Conservation (phyloP, 2,329 filamentous ascomycete genomes). For the Verticillium isaacii region DNA sequence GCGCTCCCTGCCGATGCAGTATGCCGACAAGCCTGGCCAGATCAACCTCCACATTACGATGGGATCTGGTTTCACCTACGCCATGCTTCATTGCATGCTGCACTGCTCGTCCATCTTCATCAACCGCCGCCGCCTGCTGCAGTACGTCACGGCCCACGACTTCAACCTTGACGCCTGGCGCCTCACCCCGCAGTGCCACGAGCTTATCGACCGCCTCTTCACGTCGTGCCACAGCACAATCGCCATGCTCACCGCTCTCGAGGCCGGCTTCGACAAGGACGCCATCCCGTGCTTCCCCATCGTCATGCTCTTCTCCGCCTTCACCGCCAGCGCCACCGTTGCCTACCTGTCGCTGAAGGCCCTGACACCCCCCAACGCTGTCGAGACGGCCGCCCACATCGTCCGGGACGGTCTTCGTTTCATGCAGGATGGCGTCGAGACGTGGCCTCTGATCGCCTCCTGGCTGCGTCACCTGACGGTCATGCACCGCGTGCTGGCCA, state of each 20-base stretch:
- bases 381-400: conserved; percentile 52
- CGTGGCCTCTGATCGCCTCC: conserved; percentile 54
- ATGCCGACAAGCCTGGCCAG: conserved; percentile 56
- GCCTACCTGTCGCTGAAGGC: conserved; percentile 60
- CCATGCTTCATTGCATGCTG: conserved; percentile 57
- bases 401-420: conserved; percentile 55
- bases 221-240: conserved; percentile 56
- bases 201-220: conserved; percentile 52
- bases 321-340: conserved; percentile 56
- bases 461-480: conserved; percentile 57
- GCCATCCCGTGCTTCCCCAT: conserved; percentile 56
- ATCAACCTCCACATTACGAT: conserved; percentile 60
- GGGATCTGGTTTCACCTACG: conserved; percentile 58
- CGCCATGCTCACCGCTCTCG: conserved; percentile 49
- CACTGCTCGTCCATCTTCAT: conserved; percentile 59
- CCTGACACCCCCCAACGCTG: conserved; percentile 49
- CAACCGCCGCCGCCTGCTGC: conserved; percentile 53
- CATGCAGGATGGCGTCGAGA: conserved; percentile 54
- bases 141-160: conserved; percentile 47
- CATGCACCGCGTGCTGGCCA: conserved; percentile 56
- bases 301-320: conserved; percentile 59
- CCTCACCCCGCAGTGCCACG: conserved; percentile 41
- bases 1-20: conserved; percentile 51
- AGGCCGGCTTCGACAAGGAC: conserved; percentile 53
- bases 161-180: conserved; percentile 53